These are phyloP conservation scores for Neospora caninum DNA, from an alignment of 169 alveolate species.

Conservation along the genomic window DNA sequence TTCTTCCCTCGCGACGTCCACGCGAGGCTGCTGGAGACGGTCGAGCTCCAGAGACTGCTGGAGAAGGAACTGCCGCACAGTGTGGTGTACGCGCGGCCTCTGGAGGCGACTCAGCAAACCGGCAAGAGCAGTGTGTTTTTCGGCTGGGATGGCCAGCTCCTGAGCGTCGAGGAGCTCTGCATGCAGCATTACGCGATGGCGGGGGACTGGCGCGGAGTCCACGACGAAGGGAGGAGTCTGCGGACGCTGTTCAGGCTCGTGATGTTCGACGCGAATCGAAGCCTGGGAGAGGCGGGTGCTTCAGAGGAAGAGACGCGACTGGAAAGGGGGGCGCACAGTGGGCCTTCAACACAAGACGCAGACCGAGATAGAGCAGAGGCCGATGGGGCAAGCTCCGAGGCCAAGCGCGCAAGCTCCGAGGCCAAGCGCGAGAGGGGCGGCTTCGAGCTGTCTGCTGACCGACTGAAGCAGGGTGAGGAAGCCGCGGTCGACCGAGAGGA, in stretches of 20 bases:
- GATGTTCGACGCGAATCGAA: background rate
- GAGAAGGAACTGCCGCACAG: constrained; percentile 29
- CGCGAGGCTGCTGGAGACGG: background rate
- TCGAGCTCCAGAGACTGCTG: constrained; percentile 20
- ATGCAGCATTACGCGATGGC: constrained; percentile 48
- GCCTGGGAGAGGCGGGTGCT: background rate
- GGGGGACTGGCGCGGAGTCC: constrained; percentile 54
- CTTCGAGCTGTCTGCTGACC: too few relatives aligned
- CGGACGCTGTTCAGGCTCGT: constrained; percentile 40
- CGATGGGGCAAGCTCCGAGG: too few relatives aligned
- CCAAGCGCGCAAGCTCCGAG: too few relatives aligned
- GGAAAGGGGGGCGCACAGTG: too few relatives aligned
- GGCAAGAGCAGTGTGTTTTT: constrained; percentile 50
- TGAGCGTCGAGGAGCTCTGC: constrained; percentile 54
- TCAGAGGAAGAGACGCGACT: too few relatives aligned
- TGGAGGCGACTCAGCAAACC: constrained; percentile 26
- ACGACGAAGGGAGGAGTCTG: constrained; percentile 42
- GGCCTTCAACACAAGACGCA: too few relatives aligned
- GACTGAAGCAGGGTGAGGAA: background rate
- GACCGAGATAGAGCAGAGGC: too few relatives aligned
- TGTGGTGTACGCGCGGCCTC: constrained; percentile 47
- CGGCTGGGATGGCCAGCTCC: constrained; percentile 33
- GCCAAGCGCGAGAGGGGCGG: too few relatives aligned
- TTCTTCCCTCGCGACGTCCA: constrained; percentile 52
- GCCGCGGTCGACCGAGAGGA: too few relatives aligned